phyloP scores from a whole-genome alignment of 306 rosid genomes.

The Styphnolobium japonicum region DNA sequence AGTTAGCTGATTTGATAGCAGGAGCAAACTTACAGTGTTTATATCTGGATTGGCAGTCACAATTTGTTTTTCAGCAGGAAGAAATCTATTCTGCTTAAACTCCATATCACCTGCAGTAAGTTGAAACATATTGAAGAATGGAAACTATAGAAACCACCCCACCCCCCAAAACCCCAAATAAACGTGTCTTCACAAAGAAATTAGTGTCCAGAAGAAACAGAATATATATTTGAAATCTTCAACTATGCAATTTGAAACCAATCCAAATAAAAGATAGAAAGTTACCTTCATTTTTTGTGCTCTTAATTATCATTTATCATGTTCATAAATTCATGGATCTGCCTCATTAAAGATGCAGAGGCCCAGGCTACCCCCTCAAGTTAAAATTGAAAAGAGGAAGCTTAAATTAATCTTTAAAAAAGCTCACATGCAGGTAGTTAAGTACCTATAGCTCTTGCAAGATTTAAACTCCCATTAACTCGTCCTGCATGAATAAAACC shows the following conservation, averaged over 20 bases:
- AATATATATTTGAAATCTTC: background rate
- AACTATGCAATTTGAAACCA: background rate
- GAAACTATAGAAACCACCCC: slow-evolving; percentile 12
- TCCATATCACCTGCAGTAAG: slow-evolving; percentile 82
- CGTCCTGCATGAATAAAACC: slow-evolving; percentile 94
- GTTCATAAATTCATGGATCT: background rate
- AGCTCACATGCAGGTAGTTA: background rate
- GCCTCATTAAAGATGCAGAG: background rate
- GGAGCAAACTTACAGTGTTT: slow-evolving; percentile 56
- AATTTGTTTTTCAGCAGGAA: slow-evolving; percentile 77
- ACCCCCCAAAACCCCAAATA: background rate
- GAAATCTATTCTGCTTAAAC: slow-evolving; percentile 81
- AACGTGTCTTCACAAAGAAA: background rate
- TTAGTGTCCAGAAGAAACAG: background rate
- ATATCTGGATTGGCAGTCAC: slow-evolving; percentile 89
- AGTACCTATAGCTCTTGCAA: slow-evolving; percentile 90
- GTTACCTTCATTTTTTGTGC: background rate
- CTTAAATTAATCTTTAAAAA: background rate
- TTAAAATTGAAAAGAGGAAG: background rate
- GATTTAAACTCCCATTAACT: slow-evolving; percentile 93
- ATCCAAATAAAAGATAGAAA: background rate
- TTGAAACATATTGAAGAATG: slow-evolving; percentile 9
- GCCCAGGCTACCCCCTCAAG: background rate
- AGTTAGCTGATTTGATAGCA: background rate
- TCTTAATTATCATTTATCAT: background rate